Evolutionary conservation across 176 grass and related monocot genomes (phyloP), one percentile per base, ranked within the genome.

Genomic region (Metroxylon sagu): DNA sequence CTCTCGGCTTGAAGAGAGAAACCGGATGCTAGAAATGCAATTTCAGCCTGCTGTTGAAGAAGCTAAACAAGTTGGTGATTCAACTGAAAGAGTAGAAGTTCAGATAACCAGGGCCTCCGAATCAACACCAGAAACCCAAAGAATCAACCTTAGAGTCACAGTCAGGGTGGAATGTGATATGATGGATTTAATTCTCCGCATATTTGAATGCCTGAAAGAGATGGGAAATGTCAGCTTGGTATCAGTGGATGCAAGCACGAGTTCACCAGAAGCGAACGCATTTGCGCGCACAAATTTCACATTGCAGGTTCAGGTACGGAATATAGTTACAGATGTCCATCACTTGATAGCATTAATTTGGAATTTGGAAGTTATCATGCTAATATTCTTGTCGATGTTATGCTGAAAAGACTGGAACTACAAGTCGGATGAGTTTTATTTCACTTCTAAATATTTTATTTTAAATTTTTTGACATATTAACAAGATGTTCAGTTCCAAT

Each of bases 141-240:
- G 14, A 4, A 71, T 79, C 2, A 35, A 66, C 10, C 74, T 95
- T n/a, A 83, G 50, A 19, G 77, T 95, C 50, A n/a, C 4, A 18
- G 25, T 72, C 53, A 66, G 72, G 15, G 43, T 79, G 4, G 28
- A 67, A 14, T 76, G 66, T 31, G 71, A 74, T 52, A 71, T 70
- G 59, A 74, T 64, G 21, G 81, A 82, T 58, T 57, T 85, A 49
- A 61, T 79, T 66, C 29, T 95, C 12, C 65, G 53, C 54, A 70
- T 70, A 16, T 71, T 88, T 64, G 54, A 76, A 53, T 82, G 84
- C 71, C 73, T 95, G 25, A 85, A 73, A 54, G 64, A 77, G 2
- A 77, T 74, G 4, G 68, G 56, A 30, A 66, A 52, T 58, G 65
- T 85, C 56, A 77, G 18, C 71, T 56, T 88, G 74, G 60, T 85